Conservation (phyloP, 129 eudicot genomes). For the Gnaphalium uliginosum region DNA sequence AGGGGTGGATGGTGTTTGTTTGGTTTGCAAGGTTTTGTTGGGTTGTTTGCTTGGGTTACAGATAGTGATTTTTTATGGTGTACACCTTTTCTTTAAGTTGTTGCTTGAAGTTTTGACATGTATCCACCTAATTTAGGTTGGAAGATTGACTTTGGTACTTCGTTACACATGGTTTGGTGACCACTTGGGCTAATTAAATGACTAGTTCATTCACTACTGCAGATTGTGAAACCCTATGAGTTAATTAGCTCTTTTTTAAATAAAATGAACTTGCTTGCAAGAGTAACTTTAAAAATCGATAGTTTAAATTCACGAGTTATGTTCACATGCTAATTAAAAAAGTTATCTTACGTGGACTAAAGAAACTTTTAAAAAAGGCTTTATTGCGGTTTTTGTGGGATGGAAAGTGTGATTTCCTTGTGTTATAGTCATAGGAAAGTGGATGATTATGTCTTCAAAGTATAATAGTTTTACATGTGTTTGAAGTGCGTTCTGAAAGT, state of each 20-base stretch:
- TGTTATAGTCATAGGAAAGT: neutral
- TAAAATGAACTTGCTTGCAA: slow-evolving; percentile 16
- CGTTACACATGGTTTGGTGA: slow-evolving; percentile 36
- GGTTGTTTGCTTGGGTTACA: slow-evolving; percentile 23
- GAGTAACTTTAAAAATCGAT: neutral
- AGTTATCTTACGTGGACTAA: neutral
- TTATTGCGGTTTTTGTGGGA: neutral
- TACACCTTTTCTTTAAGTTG: slow-evolving; percentile 20
- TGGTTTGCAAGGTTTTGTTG: slow-evolving; percentile 17
- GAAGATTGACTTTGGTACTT: slow-evolving; percentile 26
- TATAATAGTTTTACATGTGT: neutral
- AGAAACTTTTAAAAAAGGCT: neutral
- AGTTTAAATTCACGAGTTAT: neutral
- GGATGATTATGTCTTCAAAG: neutral
- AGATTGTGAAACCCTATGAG: slow-evolving; percentile 8
- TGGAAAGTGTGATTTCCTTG: neutral
- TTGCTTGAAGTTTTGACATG: slow-evolving; percentile 38
- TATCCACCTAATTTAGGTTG: slow-evolving; percentile 41
- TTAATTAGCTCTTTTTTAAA: neutral
- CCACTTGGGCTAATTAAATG: slow-evolving; percentile 14
- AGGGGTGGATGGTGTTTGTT: slow-evolving; percentile 17
- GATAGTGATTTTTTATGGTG: slow-evolving; percentile 13
- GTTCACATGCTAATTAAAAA: neutral
- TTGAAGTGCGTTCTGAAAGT: neutral
- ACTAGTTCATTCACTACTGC: slow-evolving; percentile 19